These are phyloP conservation scores for Cyberlindnera galapagoensis DNA, from an alignment of 805 yeast genomes.

Conservation along the genomic window DNA sequence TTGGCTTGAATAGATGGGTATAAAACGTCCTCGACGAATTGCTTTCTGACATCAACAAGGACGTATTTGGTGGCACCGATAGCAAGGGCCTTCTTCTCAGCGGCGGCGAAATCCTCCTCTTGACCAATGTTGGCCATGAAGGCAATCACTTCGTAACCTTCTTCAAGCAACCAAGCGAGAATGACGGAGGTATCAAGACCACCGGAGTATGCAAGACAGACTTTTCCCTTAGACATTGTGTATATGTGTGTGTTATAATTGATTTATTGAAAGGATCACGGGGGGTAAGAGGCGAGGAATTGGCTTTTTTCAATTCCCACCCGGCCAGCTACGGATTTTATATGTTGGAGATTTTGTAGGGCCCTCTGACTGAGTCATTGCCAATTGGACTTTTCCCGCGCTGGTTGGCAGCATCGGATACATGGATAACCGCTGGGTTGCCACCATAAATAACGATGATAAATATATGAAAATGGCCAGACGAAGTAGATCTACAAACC, in stretches of 20 bases:
- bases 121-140: conserved; percentile 98
- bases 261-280: background rate
- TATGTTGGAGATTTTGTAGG: no score
- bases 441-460: no score
- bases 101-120: conserved; percentile 98
- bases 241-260: background rate
- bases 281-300: no score
- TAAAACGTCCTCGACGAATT: conserved; percentile 87
- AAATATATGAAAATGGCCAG: no score
- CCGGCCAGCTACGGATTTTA: no score
- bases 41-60: conserved; percentile 88
- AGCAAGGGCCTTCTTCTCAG: conserved; percentile 90
- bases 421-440: no score
- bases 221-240: conserved; percentile 92
- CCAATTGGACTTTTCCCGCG: no score
- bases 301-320: no score
- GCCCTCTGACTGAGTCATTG: no score
- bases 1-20: conserved; percentile 96
- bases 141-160: conserved; percentile 97
- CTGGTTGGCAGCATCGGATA: no score
- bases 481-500: no score
- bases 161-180: conserved; percentile 95
- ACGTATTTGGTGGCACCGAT: conserved; percentile 97
- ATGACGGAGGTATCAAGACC: conserved; percentile 98
- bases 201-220: conserved; percentile 98